Evolutionary conservation across 306 rosid species (phyloP), one percentile per base, ranked within the genome.

Genomic region (Glycine soja): DNA sequence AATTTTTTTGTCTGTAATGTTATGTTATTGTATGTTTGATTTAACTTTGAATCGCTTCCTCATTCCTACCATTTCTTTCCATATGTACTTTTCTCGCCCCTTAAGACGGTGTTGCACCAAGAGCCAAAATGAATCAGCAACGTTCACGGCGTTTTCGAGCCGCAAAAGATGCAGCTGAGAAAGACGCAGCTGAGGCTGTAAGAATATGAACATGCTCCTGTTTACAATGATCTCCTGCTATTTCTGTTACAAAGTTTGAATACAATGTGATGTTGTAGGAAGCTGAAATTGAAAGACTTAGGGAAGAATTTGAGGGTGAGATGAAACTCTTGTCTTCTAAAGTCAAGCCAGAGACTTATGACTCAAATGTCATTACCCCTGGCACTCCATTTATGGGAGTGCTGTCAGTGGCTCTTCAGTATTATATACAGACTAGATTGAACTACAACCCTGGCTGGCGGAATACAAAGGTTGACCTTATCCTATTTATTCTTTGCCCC

Each of bases 111-210:
- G 99, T 95, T 81, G 99, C 99, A 54, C 99, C 99, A 77, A 88
- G 99, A 85, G 99, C 99, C 71, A 95, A 95, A 88, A 95, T 95
- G 99, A 95, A 95, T 70, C 99, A 93, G 92, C 99, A 95, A 85
- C 98, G 99, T 36, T 86, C 94, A 74, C 93, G 99, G 47, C 99
- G 99, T 51, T 95, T 90, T 85, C 89, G 97, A 88, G 94, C 98
- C 38, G 93, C 99, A 72, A 95, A 95, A 86, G 99, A 95, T 86
- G 99, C 43, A 89, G 95, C 98, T 53, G 94, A 98, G 69, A 95
- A 95, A 86, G 99, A 95, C 86, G 99, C 97, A 9, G 96, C 98
- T 54, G 99, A 95, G 81, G 94, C 95, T 7, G 99, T 95, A 87
- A 83, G 91, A 64, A 82, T 53, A 70, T 81, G 86, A 81, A 81